Evolutionary conservation across 495 filamentous ascomycete species (phyloP).

Genomic region (Pyrenula aspistea): DNA sequence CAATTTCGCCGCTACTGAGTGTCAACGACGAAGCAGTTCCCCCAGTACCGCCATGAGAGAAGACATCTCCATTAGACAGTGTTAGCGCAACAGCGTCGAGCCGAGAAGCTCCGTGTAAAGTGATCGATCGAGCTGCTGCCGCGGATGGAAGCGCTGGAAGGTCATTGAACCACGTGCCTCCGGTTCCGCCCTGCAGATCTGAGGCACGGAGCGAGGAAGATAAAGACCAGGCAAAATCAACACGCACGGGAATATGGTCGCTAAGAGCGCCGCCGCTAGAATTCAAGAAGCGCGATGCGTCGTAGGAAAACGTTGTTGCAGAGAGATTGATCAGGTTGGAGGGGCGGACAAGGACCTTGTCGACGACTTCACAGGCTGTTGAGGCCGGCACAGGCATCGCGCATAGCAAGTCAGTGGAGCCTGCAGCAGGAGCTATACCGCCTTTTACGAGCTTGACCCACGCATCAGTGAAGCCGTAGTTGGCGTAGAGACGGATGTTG

Average conservation of each 20-base stretch:
- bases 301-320: slow-evolving; percentile 35
- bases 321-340: slow-evolving; percentile 28
- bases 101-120: slow-evolving; percentile 33
- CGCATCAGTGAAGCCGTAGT: slow-evolving; percentile 33
- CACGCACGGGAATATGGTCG: slow-evolving; percentile 48
- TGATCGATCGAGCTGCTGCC: slow-evolving; percentile 23
- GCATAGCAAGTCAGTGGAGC: slow-evolving; percentile 25
- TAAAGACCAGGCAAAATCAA: slow-evolving; percentile 38
- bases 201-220: slow-evolving; percentile 28
- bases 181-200: slow-evolving; percentile 36
- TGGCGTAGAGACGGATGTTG: slow-evolving; percentile 32
- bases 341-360: slow-evolving; percentile 49
- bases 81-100: slow-evolving; percentile 38
- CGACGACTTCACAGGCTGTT: slow-evolving; percentile 43
- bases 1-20: slow-evolving; percentile 32
- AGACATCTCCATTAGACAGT: slow-evolving; percentile 27
- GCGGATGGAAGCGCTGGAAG: slow-evolving; percentile 18
- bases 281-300: slow-evolving; percentile 35
- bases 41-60: slow-evolving; percentile 44
- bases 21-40: slow-evolving; percentile 29
- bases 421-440: slow-evolving; percentile 30
- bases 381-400: slow-evolving; percentile 33
- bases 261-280: slow-evolving; percentile 37
- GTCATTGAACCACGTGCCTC: slow-evolving; percentile 47
- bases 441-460: slow-evolving; percentile 37